Evolutionary conservation across 2,329 filamentous ascomycete genomes (phyloP).

Genomic region (Plenodomus tracheiphilus): DNA sequence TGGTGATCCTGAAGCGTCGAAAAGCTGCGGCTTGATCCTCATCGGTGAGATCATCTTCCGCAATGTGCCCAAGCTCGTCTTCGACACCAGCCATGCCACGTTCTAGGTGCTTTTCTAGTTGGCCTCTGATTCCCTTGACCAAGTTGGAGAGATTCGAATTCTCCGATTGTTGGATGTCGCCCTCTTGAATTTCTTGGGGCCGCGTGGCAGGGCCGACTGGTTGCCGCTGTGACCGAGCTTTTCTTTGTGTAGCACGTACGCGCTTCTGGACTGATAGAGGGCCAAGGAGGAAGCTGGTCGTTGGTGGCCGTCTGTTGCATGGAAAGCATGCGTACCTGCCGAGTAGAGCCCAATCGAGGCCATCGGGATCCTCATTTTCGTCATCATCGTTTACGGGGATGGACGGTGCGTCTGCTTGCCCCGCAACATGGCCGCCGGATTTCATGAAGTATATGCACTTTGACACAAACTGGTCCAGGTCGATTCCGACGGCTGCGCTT

Average conservation of each 20-base stretch:
- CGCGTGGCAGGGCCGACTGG: slow-evolving; percentile 68
- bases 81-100: slow-evolving; percentile 48
- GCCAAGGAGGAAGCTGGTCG: slow-evolving; percentile 83
- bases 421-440: slow-evolving; percentile 55
- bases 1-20: slow-evolving; percentile 65
- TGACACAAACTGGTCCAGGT: slow-evolving; percentile 88
- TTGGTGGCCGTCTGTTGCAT: slow-evolving; percentile 71
- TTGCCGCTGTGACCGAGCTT: slow-evolving; percentile 69
- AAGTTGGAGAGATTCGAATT: slow-evolving; percentile 78
- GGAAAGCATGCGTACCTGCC: slow-evolving; percentile 78
- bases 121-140: slow-evolving; percentile 72
- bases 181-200: slow-evolving; percentile 75
- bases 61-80: slow-evolving; percentile 35
- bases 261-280: slow-evolving; percentile 90
- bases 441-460: slow-evolving; percentile 91
- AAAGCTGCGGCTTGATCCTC: slow-evolving; percentile 58
- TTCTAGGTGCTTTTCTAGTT: slow-evolving; percentile 54
- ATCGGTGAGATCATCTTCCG: slow-evolving; percentile 30
- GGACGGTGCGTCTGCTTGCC: slow-evolving; percentile 57
- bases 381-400: slow-evolving; percentile 59
- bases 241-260: slow-evolving; percentile 67
- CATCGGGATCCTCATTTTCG: slow-evolving; percentile 66
- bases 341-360: slow-evolving; percentile 81
- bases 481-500: slow-evolving; percentile 72
- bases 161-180: slow-evolving; percentile 75